Percentiles rank a stretch among this genome's conserved stretches.
phyloP scores from a whole-genome alignment of 768 basidiomycete genomes.

The Pisolithus marmoratus region DNA sequence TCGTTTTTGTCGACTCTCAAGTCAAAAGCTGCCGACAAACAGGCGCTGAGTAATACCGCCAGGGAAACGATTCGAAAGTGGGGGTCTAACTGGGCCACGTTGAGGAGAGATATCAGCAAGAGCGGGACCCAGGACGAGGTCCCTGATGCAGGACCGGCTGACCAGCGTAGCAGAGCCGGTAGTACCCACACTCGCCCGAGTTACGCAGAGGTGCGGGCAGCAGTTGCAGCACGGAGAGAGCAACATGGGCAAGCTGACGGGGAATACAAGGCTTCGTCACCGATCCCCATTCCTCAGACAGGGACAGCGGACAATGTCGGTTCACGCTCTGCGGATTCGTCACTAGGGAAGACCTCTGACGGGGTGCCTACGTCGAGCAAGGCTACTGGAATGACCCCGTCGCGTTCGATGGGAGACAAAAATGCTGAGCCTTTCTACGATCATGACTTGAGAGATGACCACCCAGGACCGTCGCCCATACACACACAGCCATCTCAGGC shows the following conservation, averaged over 20 bases:
- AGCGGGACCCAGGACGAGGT: conserved; percentile 33
- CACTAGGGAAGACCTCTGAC: conserved; percentile 11
- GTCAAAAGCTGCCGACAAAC: conserved; percentile 74
- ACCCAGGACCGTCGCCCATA: conserved; percentile 43
- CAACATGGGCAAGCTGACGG: conserved; percentile 29
- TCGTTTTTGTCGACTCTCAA: conserved; percentile 76
- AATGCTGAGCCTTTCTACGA: conserved; percentile 25
- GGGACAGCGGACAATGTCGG: conserved; percentile 18
- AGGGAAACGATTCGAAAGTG: conserved; percentile 91
- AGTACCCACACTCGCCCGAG: conserved; percentile 45
- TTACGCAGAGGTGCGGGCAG: conserved; percentile 71
- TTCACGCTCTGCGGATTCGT: conserved; percentile 20
- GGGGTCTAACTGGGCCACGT: conserved; percentile 74
- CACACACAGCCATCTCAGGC: conserved; percentile 69
- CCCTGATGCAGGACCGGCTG: conserved; percentile 36
- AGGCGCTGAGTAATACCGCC: conserved; percentile 77
- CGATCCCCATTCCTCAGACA: conserved; percentile 30
- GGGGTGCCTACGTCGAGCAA: conserved; percentile 19
- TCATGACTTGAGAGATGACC: conserved; percentile 28
- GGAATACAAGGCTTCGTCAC: conserved; percentile 19
- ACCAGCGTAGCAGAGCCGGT: conserved; percentile 30
- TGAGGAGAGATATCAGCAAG: conserved; percentile 48
- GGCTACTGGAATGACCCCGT: conserved; percentile 28
- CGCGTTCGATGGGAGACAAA: conserved; percentile 30
- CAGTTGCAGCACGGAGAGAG: conserved; percentile 63